Conservation (phyloP, 176 grass and related monocot species). For the Triticum monococcum region DNA sequence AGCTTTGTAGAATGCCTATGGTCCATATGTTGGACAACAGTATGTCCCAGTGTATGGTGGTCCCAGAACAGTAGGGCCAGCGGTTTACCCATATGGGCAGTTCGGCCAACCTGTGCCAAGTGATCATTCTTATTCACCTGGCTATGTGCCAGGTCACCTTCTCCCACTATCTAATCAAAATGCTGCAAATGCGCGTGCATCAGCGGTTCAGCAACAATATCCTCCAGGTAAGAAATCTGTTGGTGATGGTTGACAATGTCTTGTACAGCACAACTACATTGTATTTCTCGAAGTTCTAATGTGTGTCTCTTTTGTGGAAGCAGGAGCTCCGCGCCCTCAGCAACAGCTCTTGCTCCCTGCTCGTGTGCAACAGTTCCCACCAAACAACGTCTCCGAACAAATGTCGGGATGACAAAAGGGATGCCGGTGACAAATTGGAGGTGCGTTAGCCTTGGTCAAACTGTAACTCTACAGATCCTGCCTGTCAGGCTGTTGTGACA, state of each 20-base stretch:
- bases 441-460: not conserved
- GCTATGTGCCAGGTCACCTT: slow-evolving; percentile 55
- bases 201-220: slow-evolving; percentile 55
- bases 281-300: not conserved
- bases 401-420: slow-evolving; percentile 44
- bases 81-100: slow-evolving; percentile 70
- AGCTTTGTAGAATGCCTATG: slow-evolving; percentile 78
- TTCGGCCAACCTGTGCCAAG: slow-evolving; percentile 47
- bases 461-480: not conserved
- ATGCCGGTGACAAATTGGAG: slow-evolving; percentile 37
- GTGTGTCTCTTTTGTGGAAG: slow-evolving; percentile 16
- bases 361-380: slow-evolving; percentile 47
- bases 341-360: slow-evolving; percentile 57
- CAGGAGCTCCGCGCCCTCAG: slow-evolving; percentile 45
- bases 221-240: slow-evolving; percentile 53
- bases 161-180: slow-evolving; percentile 56
- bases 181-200: slow-evolving; percentile 35
- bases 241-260: not conserved
- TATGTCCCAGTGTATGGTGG: slow-evolving; percentile 59
- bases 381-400: slow-evolving; percentile 61
- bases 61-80: slow-evolving; percentile 50
- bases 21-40: slow-evolving; percentile 64
- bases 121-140: slow-evolving; percentile 58
- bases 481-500: slow-evolving; percentile 6
- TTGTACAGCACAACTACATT: not conserved